phyloP scores from a whole-genome alignment of 805 yeast genomes.

The Nakazawaea ambrosiae region DNA sequence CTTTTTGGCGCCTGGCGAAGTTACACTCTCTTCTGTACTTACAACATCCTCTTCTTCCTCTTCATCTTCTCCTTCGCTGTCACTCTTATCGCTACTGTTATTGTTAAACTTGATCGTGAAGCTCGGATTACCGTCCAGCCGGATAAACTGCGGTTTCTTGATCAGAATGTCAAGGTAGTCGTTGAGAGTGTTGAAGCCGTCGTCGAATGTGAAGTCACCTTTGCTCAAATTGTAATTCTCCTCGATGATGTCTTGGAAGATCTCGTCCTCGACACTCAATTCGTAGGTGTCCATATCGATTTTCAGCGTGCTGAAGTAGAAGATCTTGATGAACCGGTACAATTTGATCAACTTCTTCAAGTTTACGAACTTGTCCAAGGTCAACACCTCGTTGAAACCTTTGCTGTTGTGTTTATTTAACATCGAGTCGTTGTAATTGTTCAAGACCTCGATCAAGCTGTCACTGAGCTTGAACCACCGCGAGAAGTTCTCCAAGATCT shows the following conservation, averaged over 20 bases:
- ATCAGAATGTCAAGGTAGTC: slow-evolving; percentile 7
- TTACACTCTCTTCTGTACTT: too few relatives aligned
- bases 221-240: slow-evolving; percentile 21
- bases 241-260: slow-evolving; percentile 36
- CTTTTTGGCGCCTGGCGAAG: too few relatives aligned
- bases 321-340: slow-evolving; percentile 27
- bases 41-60: slow-evolving; percentile 5
- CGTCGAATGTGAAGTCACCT: slow-evolving; percentile 18
- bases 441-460: slow-evolving; percentile 20
- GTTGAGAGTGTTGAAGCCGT: slow-evolving; percentile 14
- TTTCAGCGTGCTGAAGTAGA: slow-evolving; percentile 41
- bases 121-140: slow-evolving; percentile 1
- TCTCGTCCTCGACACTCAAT: slow-evolving; percentile 22
- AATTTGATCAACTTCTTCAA: slow-evolving; percentile 19
- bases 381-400: slow-evolving; percentile 15
- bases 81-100: slow-evolving; percentile 14
- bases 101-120: slow-evolving; percentile 13
- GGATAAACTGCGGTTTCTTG: slow-evolving; percentile 4
- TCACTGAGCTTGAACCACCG: slow-evolving; percentile 21
- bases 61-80: slow-evolving; percentile 11
- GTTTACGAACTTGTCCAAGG: slow-evolving; percentile 14
- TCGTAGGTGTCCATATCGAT: slow-evolving; percentile 40
- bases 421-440: slow-evolving; percentile 16
- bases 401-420: slow-evolving; percentile 20
- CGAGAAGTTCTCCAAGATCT: slow-evolving; percentile 34